Evolutionary conservation across 306 rosid genomes (phyloP).

Genomic region (Arachis hypogaea): DNA sequence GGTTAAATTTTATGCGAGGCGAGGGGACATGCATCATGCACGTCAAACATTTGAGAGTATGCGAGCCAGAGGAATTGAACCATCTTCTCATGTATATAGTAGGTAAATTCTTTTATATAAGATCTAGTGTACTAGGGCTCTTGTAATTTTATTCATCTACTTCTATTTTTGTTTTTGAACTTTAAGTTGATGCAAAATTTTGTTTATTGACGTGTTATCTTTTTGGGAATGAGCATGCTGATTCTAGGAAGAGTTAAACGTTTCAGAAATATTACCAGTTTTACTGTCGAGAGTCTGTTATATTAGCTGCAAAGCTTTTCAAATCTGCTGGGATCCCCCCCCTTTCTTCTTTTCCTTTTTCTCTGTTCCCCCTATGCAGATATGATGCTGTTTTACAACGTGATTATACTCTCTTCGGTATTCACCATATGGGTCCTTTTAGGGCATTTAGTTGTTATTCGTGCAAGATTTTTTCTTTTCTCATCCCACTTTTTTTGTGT

Average conservation of each 20-base stretch:
- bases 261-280: background rate
- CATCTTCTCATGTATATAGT: slow-evolving; percentile 85
- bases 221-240: background rate
- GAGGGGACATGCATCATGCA: slow-evolving; percentile 96
- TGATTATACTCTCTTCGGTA: background rate
- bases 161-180: slow-evolving; percentile 33
- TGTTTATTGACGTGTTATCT: slow-evolving; percentile 10
- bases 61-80: slow-evolving; percentile 97
- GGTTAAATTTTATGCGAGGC: slow-evolving; percentile 89
- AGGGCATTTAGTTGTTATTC: background rate
- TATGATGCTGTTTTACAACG: background rate
- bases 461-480: slow-evolving; percentile 9
- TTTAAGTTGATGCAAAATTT: slow-evolving; percentile 21
- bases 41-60: slow-evolving; percentile 93
- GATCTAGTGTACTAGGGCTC: slow-evolving; percentile 25
- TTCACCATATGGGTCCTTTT: background rate
- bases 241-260: background rate
- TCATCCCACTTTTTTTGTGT: background rate
- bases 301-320: slow-evolving; percentile 8
- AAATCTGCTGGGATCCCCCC: too few relatives aligned
- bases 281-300: background rate
- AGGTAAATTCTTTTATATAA: slow-evolving; percentile 55
- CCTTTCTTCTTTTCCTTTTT: too few relatives aligned
- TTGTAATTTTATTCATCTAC: slow-evolving; percentile 21
- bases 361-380: background rate